These are phyloP conservation scores for Coriolopsis trogii DNA, from an alignment of 1,284 basidiomycete species.

Conservation along the genomic window DNA sequence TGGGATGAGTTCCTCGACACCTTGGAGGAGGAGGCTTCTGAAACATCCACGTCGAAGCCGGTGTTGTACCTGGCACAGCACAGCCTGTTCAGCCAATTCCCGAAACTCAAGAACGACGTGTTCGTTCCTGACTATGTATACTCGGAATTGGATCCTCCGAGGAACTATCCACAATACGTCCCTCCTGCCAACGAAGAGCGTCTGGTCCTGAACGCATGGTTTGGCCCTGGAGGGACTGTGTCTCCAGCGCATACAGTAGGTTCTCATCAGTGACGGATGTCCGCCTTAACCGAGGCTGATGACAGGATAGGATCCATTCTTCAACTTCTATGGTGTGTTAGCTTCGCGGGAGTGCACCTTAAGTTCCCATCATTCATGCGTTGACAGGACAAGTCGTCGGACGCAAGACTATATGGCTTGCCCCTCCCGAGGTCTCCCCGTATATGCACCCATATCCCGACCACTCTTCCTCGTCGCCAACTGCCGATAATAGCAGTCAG, in stretches of 20 bases:
- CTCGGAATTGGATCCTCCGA: conserved; percentile 54
- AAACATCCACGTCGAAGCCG: conserved; percentile 25
- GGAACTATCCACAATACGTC: conserved; percentile 53
- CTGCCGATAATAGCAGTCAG: conserved; percentile 10
- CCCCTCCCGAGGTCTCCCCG: conserved; percentile 61
- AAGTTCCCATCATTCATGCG: no score
- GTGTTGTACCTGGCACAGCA: conserved; percentile 92
- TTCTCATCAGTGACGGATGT: conserved; percentile 1
- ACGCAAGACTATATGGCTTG: conserved; percentile 90
- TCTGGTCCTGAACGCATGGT: conserved; percentile 84
- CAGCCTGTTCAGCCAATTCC: conserved; percentile 85
- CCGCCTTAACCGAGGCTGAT: neutral
- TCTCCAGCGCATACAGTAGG: conserved; percentile 93
- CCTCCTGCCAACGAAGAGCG: conserved; percentile 73
- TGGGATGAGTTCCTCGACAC: conserved; percentile 79
- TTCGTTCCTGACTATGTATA: conserved; percentile 88
- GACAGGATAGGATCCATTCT: conserved; percentile 81
- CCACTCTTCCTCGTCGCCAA: neutral
- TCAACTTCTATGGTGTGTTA: conserved; percentile 82
- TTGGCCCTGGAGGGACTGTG: conserved; percentile 77
- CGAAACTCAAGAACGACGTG: conserved; percentile 74
- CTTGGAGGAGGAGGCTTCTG: conserved; percentile 33
- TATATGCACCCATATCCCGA: conserved; percentile 59
- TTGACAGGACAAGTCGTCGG: conserved; percentile 92
- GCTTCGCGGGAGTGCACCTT: neutral